Conservation (phyloP, 2,329 filamentous ascomycete genomes). For the Colletotrichum gigasporum region DNA sequence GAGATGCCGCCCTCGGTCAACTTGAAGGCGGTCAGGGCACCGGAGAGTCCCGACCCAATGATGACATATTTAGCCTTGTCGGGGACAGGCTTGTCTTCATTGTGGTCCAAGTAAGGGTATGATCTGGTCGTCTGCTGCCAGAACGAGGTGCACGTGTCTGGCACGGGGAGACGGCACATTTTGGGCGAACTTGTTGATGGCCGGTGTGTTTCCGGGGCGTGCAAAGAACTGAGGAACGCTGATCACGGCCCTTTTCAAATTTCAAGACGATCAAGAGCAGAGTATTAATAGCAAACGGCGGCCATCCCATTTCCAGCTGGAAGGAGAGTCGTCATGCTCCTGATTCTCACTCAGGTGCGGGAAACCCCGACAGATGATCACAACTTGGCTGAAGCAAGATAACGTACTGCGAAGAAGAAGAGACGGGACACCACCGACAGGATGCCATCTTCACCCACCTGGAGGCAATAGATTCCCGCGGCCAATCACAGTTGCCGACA, state of each 20-base stretch:
- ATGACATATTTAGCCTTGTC: slow-evolving; percentile 44
- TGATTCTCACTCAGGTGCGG: neutral
- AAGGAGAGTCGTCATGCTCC: neutral
- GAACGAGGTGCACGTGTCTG: slow-evolving; percentile 35
- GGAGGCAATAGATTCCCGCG: neutral
- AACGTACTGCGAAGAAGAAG: neutral
- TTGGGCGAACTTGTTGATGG: neutral
- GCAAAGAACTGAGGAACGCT: neutral
- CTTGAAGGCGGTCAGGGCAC: slow-evolving; percentile 49
- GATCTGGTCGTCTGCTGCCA: slow-evolving; percentile 54
- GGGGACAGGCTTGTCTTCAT: slow-evolving; percentile 42
- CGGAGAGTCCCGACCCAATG: slow-evolving; percentile 54
- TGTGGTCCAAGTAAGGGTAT: slow-evolving; percentile 51
- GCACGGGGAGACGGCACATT: slow-evolving; percentile 1
- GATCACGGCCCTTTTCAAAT: too few species aligned
- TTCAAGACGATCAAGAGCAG: neutral
- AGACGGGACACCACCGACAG: neutral
- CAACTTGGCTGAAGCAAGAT: too few species aligned
- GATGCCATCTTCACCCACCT: neutral
- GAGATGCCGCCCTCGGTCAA: slow-evolving; percentile 44
- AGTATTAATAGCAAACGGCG: too few species aligned
- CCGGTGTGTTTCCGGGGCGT: neutral
- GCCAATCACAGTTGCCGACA: neutral
- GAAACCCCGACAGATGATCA: neutral
- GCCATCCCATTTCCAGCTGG: too few species aligned